phyloP scores from a whole-genome alignment of 331 rosid species.

The Cydonia oblonga region DNA sequence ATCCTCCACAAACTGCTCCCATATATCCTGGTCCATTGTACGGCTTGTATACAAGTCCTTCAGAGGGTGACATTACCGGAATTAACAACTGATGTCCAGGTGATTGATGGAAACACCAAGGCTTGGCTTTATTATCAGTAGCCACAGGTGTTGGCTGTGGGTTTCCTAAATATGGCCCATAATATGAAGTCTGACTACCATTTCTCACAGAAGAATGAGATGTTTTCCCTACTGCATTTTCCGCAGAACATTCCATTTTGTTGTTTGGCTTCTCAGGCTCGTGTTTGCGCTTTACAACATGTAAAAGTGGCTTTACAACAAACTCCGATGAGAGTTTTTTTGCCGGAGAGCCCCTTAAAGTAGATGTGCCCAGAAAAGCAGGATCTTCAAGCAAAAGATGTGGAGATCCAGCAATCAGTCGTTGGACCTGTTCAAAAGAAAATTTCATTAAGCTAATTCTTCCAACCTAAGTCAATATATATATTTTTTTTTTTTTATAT shows the following conservation, averaged over 20 bases:
- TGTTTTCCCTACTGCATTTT: slow-evolving; percentile 72
- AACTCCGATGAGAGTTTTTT: slow-evolving; percentile 41
- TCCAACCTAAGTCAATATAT: not conserved
- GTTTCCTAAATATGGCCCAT: slow-evolving; percentile 34
- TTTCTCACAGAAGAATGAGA: slow-evolving; percentile 42
- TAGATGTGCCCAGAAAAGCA: slow-evolving; percentile 49
- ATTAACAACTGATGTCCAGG: slow-evolving; percentile 76
- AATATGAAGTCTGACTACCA: slow-evolving; percentile 43
- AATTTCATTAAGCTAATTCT: not conserved
- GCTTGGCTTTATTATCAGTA: slow-evolving; percentile 38
- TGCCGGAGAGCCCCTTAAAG: slow-evolving; percentile 34
- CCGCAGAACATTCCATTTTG: slow-evolving; percentile 70
- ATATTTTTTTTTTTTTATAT: too few relatives aligned
- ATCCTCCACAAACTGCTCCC: slow-evolving; percentile 53
- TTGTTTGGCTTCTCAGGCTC: slow-evolving; percentile 44
- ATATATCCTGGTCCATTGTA: slow-evolving; percentile 55
- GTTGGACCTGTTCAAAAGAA: slow-evolving; percentile 64
- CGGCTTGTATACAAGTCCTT: slow-evolving; percentile 88
- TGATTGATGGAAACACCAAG: slow-evolving; percentile 60
- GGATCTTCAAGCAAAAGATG: slow-evolving; percentile 57
- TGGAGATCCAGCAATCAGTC: slow-evolving; percentile 80
- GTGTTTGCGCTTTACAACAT: slow-evolving; percentile 35
- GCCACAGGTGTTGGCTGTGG: slow-evolving; percentile 27
- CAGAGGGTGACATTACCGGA: slow-evolving; percentile 82
- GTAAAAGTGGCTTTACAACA: slow-evolving; percentile 32